A percentile compares a stretch with the other conserved stretches of the same genome.
Conservation (phyloP, 164 flowering plant genomes). For the Aristolochia fimbriata region DNA sequence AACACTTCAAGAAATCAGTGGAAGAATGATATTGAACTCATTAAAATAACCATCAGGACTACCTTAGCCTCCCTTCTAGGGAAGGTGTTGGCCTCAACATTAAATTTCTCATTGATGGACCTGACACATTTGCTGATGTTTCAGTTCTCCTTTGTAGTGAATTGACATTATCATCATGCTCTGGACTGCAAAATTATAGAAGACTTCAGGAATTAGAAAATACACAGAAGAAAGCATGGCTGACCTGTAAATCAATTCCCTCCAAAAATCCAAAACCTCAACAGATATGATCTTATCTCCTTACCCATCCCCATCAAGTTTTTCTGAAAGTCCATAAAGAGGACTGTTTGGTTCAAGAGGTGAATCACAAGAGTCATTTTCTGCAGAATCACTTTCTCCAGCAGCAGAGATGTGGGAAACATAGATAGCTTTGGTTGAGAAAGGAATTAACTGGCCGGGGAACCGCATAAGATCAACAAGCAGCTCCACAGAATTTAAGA, state of each 20-base stretch:
- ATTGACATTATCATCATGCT: conserved; percentile 62
- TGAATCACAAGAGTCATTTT: conserved; percentile 98
- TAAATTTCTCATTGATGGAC: conserved; percentile 52
- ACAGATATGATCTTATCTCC: not conserved
- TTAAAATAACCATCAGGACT: conserved; percentile 3
- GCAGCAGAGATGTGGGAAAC: conserved; percentile 85
- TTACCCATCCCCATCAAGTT: conserved; percentile 65
- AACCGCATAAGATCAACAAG: conserved; percentile 92
- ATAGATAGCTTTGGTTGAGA: conserved; percentile 69
- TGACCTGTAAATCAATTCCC: not conserved
- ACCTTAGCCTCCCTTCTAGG: conserved; percentile 66
- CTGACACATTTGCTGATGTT: conserved; percentile 39
- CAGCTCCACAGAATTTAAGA: conserved; percentile 74
- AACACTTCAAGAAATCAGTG: not conserved
- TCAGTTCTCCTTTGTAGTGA: conserved; percentile 45
- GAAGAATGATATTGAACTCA: not conserved
- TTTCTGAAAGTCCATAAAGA: conserved; percentile 65
- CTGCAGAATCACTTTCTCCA: conserved; percentile 98
- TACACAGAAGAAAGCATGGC: not conserved
- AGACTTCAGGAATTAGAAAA: not conserved
- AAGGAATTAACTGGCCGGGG: conserved; percentile 89
- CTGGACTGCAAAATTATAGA: conserved; percentile 29
- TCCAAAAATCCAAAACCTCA: not conserved
- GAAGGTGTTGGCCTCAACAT: conserved; percentile 47
- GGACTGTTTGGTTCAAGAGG: conserved; percentile 99